These are phyloP conservation scores for Shiraia sp. DNA, from an alignment of 2,329 filamentous ascomycete species.

Conservation along the genomic window DNA sequence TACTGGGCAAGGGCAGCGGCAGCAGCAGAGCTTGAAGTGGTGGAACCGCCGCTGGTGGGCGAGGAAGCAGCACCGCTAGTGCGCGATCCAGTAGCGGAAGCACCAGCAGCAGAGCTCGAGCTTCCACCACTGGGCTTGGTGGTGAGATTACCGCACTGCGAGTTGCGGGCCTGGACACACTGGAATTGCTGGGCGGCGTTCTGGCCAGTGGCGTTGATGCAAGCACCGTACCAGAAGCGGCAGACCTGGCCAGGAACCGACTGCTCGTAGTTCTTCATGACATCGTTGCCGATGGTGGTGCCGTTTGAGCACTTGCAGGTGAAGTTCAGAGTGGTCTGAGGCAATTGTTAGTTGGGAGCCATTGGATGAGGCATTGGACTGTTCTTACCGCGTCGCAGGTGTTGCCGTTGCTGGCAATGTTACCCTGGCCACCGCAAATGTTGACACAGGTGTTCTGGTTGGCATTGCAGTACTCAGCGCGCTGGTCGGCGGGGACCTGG, in stretches of 20 bases:
- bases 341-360: constrained; percentile 23
- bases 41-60: constrained; percentile 29
- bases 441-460: constrained; percentile 63
- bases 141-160: constrained; percentile 58
- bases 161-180: constrained; percentile 50
- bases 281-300: constrained; percentile 50
- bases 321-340: constrained; percentile 56
- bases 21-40: constrained; percentile 47
- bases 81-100: constrained; percentile 27
- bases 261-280: constrained; percentile 54
- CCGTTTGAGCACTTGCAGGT: constrained; percentile 62
- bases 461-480: constrained; percentile 60
- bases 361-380: no score
- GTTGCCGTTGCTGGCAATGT: constrained; percentile 52
- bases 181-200: constrained; percentile 42
- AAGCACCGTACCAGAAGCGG: constrained; percentile 53
- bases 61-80: constrained; percentile 31
- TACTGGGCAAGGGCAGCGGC: constrained; percentile 51
- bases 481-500: constrained; percentile 42
- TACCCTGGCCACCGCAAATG: constrained; percentile 57
- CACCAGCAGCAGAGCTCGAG: constrained; percentile 24
- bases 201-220: constrained; percentile 45
- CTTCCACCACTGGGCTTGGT: constrained; percentile 30
- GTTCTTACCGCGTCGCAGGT: constrained; percentile 60
- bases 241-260: constrained; percentile 66